These are phyloP conservation scores for Striga asiatica DNA, from an alignment of 257 asterid species.

Conservation along the genomic window DNA sequence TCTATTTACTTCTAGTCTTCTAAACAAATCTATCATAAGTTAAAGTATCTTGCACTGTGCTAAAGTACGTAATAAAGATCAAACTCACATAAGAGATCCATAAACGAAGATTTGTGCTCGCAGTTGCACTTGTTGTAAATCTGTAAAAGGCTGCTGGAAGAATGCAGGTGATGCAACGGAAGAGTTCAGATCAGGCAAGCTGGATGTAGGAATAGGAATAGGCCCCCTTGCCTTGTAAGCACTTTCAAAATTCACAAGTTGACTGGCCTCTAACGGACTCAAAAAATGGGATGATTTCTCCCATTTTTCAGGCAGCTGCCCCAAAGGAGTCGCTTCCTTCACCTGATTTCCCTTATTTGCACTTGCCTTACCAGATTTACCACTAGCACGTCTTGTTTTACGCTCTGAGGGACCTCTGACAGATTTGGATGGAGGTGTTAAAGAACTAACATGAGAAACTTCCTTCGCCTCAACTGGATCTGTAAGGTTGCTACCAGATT, in stretches of 20 bases:
- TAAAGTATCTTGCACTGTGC: neutral
- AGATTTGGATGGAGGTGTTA: slow-evolving; percentile 31
- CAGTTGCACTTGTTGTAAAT: slow-evolving; percentile 86
- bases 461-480: slow-evolving; percentile 31
- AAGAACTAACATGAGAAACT: slow-evolving; percentile 33
- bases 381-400: slow-evolving; percentile 61
- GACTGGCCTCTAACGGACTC: slow-evolving; percentile 41
- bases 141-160: slow-evolving; percentile 90
- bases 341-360: slow-evolving; percentile 42
- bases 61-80: slow-evolving; percentile 1
- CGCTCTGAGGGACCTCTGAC: slow-evolving; percentile 42
- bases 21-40: neutral
- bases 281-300: slow-evolving; percentile 30
- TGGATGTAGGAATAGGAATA: slow-evolving; percentile 47
- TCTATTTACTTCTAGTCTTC: neutral
- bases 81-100: slow-evolving; percentile 93
- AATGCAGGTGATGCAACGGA: slow-evolving; percentile 45
- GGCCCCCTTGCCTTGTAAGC: slow-evolving; percentile 33
- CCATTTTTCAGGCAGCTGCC: slow-evolving; percentile 42
- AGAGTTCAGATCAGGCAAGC: slow-evolving; percentile 76
- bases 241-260: slow-evolving; percentile 41
- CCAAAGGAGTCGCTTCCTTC: slow-evolving; percentile 39
- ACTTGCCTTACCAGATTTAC: slow-evolving; percentile 56
- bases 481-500: slow-evolving; percentile 33
- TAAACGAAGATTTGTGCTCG: slow-evolving; percentile 97